Base-by-base conservation (phyloP, 352 stramenopile species). In the Aphanomyces stellatus region DNA sequence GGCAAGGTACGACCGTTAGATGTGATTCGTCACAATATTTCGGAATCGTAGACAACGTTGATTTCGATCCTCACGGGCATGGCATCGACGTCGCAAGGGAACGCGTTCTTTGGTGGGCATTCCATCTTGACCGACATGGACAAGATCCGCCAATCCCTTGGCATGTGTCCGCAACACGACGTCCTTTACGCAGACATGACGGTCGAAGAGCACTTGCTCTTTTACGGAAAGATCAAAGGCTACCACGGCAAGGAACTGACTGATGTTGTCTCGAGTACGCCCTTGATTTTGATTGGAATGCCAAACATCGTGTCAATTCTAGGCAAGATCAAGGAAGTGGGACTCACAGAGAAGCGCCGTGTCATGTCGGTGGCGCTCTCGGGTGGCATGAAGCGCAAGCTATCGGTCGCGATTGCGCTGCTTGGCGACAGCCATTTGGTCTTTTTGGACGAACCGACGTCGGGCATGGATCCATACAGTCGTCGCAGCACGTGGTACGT, bases 121-220 rank as follows among this genome's bases (percentile, higher is more conserved):
- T 88, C 80, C 2, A 71, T 91, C 34, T 51, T 71, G 1, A 72
- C 74, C 6, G 76, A 97, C 66, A 91, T 99, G 81, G 53, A 73
- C 15, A 40, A 71, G 22, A 91, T 99, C 28, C 90, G 96, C 2
- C 59, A 91, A 65, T 87, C 93, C 35, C 81, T 99, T 28, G 96
- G 96, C 7, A 92, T 99, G 61, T 99, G 97, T 71, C 87, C 97
- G 24, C 97, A 99, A 62, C 92, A 99, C 74, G 96, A 98, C 72
- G 96, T 98, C 33, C 69, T 99, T 0, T 99, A 98, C 69, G 86
- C 88, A 3, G 74, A 96, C 48, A 78, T 99, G 27, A 99, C 96
- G 0, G 96, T 99, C 24, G 72, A 89, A 24, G 97, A 99, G 72
- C 96, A 99, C 65, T 74, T 99, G 24, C 51, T 73, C 40, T 98